These are phyloP conservation scores for Trametes maxima DNA, from an alignment of 768 basidiomycete genomes.

Conservation along the genomic window DNA sequence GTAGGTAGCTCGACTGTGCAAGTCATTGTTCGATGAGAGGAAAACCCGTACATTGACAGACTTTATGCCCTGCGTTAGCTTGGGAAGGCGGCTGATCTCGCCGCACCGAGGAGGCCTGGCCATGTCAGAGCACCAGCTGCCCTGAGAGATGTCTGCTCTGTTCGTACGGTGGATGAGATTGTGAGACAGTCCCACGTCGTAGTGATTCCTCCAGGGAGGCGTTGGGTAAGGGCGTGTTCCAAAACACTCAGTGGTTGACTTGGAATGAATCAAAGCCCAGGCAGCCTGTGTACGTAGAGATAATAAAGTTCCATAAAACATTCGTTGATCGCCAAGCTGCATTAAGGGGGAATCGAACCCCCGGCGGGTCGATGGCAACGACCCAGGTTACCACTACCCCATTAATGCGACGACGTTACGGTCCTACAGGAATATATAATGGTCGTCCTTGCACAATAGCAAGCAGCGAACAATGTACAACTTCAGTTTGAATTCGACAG, in stretches of 20 bases:
- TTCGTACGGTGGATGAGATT: neutral
- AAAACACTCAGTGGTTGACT: neutral
- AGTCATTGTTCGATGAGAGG: neutral
- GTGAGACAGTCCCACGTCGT: too few relatives aligned
- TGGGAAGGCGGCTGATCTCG: constrained; percentile 19
- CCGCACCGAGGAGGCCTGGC: neutral
- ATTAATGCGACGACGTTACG: constrained; percentile 30
- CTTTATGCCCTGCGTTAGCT: constrained; percentile 18
- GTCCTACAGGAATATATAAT: too few relatives aligned
- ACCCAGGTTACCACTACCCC: constrained; percentile 42
- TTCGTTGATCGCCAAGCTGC: constrained; percentile 45
- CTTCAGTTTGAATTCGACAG: too few relatives aligned
- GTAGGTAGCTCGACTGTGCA: neutral
- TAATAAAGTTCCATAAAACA: too few relatives aligned
- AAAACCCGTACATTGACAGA: constrained; percentile 39
- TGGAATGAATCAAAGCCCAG: neutral
- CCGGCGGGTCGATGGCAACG: constrained; percentile 71
- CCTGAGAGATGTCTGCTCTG: neutral
- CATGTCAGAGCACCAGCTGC: neutral
- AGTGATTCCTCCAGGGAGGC: too few relatives aligned
- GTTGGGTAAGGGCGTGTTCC: neutral
- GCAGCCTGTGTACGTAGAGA: too few relatives aligned
- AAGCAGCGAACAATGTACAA: too few relatives aligned
- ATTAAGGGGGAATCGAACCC: constrained; percentile 89
- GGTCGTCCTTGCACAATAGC: too few relatives aligned